Evolutionary conservation across 2,329 filamentous ascomycete species (phyloP).

Genomic region (Beauveria sp.): DNA sequence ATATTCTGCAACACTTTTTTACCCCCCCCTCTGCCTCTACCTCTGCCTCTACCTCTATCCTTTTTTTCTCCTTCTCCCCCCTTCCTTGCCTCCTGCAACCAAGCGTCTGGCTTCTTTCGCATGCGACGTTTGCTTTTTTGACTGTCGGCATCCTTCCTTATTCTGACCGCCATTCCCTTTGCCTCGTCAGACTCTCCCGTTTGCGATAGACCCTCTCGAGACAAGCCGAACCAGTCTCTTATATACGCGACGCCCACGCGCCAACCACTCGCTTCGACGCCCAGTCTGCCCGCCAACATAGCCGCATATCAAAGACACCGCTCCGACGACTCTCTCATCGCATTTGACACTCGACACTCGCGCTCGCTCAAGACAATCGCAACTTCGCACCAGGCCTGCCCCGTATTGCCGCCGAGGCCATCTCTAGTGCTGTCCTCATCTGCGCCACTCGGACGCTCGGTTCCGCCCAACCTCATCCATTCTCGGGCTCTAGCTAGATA

Average conservation of each 20-base stretch:
- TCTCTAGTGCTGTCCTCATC: not conserved
- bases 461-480: not conserved
- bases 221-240: not conserved
- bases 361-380: not conserved
- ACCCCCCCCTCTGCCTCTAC: not conserved
- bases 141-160: not conserved
- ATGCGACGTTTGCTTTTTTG: not conserved
- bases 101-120: constrained; percentile 5
- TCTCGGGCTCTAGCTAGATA: not conserved
- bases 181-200: not conserved
- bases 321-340: not conserved
- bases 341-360: not conserved
- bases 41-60: not conserved
- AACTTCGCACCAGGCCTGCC: not conserved
- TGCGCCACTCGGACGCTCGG: not conserved
- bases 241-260: constrained; percentile 4
- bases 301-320: not conserved
- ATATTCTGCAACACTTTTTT: constrained; percentile 6
- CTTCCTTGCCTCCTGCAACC: not conserved
- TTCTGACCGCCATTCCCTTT: not conserved
- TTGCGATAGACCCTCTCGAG: not conserved
- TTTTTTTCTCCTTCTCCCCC: not conserved
- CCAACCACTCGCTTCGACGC: not conserved
- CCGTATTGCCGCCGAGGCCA: not conserved
- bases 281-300: not conserved